Base-by-base conservation (phyloP, 179 eudicot species). In the Silene noctiflora region DNA sequence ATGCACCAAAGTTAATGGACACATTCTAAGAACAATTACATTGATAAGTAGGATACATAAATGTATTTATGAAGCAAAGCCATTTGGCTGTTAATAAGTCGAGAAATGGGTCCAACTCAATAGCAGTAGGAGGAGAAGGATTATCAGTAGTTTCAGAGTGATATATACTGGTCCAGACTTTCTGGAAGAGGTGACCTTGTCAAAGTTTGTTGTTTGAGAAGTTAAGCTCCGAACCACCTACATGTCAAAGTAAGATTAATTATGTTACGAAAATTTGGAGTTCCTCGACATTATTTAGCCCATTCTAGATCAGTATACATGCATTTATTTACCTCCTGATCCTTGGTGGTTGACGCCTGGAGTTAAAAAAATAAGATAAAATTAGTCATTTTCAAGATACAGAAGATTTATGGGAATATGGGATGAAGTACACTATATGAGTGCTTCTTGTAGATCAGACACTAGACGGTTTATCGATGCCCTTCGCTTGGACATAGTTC, bases 161-260 rank as follows among this genome's bases (percentile, higher is more conserved):
- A 55, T 29, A 25, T 7, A 24, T 65, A 60, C 53, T 63, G 72
- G 61, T 75, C 22, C 66, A 58, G 17, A 61, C 27, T 14, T 76
- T 68, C 25, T 72, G 60, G 75, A 33, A 24, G 82, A 76, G 42
- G 75, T 22, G 58, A 8, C 22, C 70, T 60, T 53, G 73, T 69
- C 61, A 25, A 68, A 67, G 74, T 48, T 44, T 31, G 60, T 25
- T 25, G 33, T 39, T 19, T 7, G 21, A 46, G 61, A 62, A 67
- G 10, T 72, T 81, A 81, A 29, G 81, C 84, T 42, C 86, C 82
- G 67, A 80, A 77, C 86, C 83, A 83, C 82, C 86, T 83, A 73
- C 44, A 77, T 53, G 27, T 25, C 33, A 67, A 69, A 33, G 75
- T 71, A 68, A 51, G 24, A 69, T 4, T 61, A n/a, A 16, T 79